Evolutionary conservation across 179 eudicot genomes (phyloP).

Genomic region (Camellia oleifera): DNA sequence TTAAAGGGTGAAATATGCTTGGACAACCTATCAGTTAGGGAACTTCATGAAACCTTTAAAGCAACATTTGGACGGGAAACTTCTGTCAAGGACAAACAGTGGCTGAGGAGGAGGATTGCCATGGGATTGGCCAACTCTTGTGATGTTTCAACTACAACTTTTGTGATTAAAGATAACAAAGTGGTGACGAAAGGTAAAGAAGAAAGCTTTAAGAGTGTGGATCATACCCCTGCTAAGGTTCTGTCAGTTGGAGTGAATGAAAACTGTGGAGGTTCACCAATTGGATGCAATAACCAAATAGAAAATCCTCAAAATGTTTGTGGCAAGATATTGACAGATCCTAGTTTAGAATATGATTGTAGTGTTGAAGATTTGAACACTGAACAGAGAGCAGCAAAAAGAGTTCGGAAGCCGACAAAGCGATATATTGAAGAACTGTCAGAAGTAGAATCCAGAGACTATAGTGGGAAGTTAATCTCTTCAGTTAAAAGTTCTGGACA

Average conservation of each 20-base stretch:
- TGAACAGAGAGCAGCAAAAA: conserved; percentile 61
- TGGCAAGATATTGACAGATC: conserved; percentile 30
- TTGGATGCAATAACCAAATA: conserved; percentile 24
- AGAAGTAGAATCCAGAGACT: conserved; percentile 55
- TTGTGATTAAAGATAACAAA: conserved; percentile 50
- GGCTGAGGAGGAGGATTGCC: conserved; percentile 93
- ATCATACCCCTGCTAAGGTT: conserved; percentile 25
- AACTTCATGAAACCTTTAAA: conserved; percentile 91
- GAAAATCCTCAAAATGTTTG: conserved; percentile 27
- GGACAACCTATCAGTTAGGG: conserved; percentile 73
- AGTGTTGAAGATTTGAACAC: conserved; percentile 39
- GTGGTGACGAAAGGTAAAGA: conserved; percentile 41
- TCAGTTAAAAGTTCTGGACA: conserved; percentile 36
- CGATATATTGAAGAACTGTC: conserved; percentile 91
- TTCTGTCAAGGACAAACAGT: conserved; percentile 84
- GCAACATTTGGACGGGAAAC: conserved; percentile 97
- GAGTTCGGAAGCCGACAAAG: conserved; percentile 89
- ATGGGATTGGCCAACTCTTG: conserved; percentile 94
- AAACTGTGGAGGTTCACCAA: conserved; percentile 32
- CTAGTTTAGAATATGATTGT: conserved; percentile 33
- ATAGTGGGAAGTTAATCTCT: conserved; percentile 42
- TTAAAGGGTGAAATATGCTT: conserved; percentile 75
- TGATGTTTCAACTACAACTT: conserved; percentile 67
- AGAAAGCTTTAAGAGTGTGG: conserved; percentile 31
- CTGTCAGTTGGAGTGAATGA: conserved; percentile 35